These are phyloP conservation scores for Pisolithus sp. DNA, from an alignment of 768 basidiomycete species.

Conservation along the genomic window DNA sequence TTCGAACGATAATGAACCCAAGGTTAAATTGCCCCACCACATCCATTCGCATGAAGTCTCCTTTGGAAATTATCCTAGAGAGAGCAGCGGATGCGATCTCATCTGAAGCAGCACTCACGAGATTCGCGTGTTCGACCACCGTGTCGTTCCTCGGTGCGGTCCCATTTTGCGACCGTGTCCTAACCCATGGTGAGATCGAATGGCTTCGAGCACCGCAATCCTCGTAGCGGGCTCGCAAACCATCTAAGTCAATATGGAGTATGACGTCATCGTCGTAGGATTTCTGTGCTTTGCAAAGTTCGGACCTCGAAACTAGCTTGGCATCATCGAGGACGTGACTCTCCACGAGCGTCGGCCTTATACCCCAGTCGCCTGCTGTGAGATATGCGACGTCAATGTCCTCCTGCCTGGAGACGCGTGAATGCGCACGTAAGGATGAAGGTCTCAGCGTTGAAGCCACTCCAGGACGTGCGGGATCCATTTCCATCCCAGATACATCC, in stretches of 20 bases:
- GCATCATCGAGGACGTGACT: constrained; percentile 8
- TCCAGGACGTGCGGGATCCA: constrained; percentile 20
- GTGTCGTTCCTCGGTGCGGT: constrained; percentile 14
- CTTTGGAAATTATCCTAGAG: constrained; percentile 78
- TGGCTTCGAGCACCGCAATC: constrained; percentile 10
- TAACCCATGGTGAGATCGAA: neutral
- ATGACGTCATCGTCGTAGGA: constrained; percentile 6
- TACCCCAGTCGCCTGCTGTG: constrained; percentile 15
- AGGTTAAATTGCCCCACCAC: constrained; percentile 93
- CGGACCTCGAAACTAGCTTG: constrained; percentile 7
- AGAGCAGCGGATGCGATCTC: constrained; percentile 60
- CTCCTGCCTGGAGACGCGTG: neutral
- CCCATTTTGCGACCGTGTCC: neutral
- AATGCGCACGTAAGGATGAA: neutral
- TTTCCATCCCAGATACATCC: constrained; percentile 13
- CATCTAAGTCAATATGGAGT: constrained; percentile 15
- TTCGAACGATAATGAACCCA: constrained; percentile 86
- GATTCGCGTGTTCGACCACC: constrained; percentile 22
- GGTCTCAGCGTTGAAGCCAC: constrained; percentile 2
- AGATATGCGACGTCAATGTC: neutral
- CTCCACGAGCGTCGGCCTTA: constrained; percentile 22
- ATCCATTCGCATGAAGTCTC: constrained; percentile 79
- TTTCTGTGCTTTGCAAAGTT: neutral
- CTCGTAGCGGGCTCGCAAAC: constrained; percentile 7
- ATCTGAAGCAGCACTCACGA: constrained; percentile 41